Evolutionary conservation across 1,284 basidiomycete genomes (phyloP).

Genomic region (Mycosarcoma mackinlayi): DNA sequence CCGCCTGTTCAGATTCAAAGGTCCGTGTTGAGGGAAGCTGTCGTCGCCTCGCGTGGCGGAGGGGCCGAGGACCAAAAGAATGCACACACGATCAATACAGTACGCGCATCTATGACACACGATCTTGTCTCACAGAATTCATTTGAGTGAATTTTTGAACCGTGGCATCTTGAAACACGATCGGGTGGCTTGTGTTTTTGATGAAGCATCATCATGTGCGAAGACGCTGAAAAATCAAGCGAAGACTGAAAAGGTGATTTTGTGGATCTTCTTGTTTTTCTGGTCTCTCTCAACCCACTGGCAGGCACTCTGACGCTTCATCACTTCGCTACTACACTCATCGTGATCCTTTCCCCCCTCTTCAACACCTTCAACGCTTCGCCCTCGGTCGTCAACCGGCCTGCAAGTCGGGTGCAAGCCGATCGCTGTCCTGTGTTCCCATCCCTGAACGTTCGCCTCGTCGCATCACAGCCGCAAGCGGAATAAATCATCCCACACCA

Average conservation of each 20-base stretch:
- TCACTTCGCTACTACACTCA: too few relatives aligned
- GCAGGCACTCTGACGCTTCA: too few relatives aligned
- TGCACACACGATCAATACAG: too few relatives aligned
- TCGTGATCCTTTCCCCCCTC: conserved; percentile 1
- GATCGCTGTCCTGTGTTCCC: background rate
- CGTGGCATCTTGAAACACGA: background rate
- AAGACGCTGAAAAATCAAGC: conserved; percentile 2
- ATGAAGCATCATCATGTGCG: too few relatives aligned
- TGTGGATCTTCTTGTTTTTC: conserved; percentile 3
- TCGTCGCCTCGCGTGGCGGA: too few relatives aligned
- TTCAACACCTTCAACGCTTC: background rate
- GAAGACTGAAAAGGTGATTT: background rate
- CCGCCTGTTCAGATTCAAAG: background rate
- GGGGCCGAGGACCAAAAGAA: too few relatives aligned
- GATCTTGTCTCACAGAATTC: too few relatives aligned
- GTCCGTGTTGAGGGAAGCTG: too few relatives aligned
- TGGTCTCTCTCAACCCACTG: too few relatives aligned
- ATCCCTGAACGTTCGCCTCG: background rate
- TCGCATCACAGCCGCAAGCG: conserved; percentile 1
- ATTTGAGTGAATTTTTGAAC: too few relatives aligned
- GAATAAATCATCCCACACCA: background rate
- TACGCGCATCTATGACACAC: too few relatives aligned
- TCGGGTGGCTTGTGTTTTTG: too few relatives aligned
- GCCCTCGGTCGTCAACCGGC: conserved; percentile 24
- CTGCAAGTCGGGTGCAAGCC: conserved; percentile 28